A percentile compares a stretch with the other conserved stretches of the same genome.
These are phyloP conservation scores for Cercospora sp. DNA, from an alignment of 2,329 filamentous ascomycete genomes.

Conservation along the genomic window DNA sequence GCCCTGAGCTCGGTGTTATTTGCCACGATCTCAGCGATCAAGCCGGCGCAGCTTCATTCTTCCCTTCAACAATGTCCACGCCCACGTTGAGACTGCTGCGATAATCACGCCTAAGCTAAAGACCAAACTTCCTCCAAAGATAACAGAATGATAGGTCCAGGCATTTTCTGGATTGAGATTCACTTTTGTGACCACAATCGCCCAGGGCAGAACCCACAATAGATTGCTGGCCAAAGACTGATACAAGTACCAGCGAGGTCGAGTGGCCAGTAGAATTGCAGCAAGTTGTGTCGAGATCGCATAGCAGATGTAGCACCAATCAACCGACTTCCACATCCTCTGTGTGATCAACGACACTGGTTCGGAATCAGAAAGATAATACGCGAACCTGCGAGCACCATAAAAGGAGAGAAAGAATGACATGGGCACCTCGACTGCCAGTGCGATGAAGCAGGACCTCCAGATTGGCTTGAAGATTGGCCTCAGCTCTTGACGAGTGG, in stretches of 20 bases:
- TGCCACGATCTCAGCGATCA: neutral
- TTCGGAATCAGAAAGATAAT: slow-evolving; percentile 59
- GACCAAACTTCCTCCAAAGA: slow-evolving; percentile 68
- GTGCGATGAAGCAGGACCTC: slow-evolving; percentile 53
- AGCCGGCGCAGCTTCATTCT: slow-evolving; percentile 34
- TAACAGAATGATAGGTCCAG: slow-evolving; percentile 66
- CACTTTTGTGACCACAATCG: slow-evolving; percentile 59
- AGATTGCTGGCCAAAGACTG: slow-evolving; percentile 68
- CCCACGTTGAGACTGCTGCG: slow-evolving; percentile 55
- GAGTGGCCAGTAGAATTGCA: slow-evolving; percentile 63
- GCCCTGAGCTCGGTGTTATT: neutral
- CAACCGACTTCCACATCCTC: slow-evolving; percentile 62
- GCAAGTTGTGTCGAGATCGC: slow-evolving; percentile 65
- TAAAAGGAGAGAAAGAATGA: slow-evolving; percentile 61
- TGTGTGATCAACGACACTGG: slow-evolving; percentile 61
- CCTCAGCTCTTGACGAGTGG: slow-evolving; percentile 21
- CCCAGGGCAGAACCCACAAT: slow-evolving; percentile 69
- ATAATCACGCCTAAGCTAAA: slow-evolving; percentile 63
- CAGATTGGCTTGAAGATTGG: slow-evolving; percentile 56
- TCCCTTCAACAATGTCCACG: slow-evolving; percentile 51
- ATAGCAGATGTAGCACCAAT: slow-evolving; percentile 69
- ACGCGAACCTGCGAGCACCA: slow-evolving; percentile 61
- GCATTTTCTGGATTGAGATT: slow-evolving; percentile 55
- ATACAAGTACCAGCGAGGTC: slow-evolving; percentile 66
- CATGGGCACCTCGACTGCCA: slow-evolving; percentile 61